Evolutionary conservation across 371 early-diverging fungal genomes (phyloP).

Genomic region (Syncephalastrum sp.): DNA sequence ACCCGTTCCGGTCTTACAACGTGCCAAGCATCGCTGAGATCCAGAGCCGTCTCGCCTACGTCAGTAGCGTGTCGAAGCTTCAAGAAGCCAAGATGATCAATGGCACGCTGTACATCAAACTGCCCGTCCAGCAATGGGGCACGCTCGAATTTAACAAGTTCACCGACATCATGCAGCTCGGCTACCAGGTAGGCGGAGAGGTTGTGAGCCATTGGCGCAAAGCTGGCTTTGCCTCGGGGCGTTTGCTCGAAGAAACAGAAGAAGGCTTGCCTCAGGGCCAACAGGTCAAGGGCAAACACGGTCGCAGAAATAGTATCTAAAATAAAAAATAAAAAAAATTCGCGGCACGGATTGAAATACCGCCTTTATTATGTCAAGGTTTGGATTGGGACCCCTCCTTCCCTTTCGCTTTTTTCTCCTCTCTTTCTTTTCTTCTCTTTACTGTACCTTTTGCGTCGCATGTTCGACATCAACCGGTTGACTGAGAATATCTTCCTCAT

Average conservation of each 20-base stretch:
- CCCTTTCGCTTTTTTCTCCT: slow-evolving; percentile 1
- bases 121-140: slow-evolving; percentile 88
- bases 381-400: not conserved
- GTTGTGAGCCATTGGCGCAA: slow-evolving; percentile 84
- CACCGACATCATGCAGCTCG: slow-evolving; percentile 87
- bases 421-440: slow-evolving; percentile 8
- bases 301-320: slow-evolving; percentile 47
- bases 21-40: slow-evolving; percentile 97
- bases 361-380: not conserved
- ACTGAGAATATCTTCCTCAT: slow-evolving; percentile 34
- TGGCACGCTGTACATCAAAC: slow-evolving; percentile 86
- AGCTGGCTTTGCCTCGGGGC: slow-evolving; percentile 61
- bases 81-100: slow-evolving; percentile 87
- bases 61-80: slow-evolving; percentile 88
- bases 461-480: slow-evolving; percentile 20
- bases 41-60: slow-evolving; percentile 96
- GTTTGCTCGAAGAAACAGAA: slow-evolving; percentile 25
- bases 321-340: slow-evolving; percentile 3
- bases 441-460: slow-evolving; percentile 5
- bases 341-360: too few species aligned
- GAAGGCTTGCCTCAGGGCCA: slow-evolving; percentile 29
- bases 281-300: slow-evolving; percentile 48
- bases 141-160: slow-evolving; percentile 95
- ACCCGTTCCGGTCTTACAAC: slow-evolving; percentile 72
- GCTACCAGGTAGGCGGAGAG: slow-evolving; percentile 88